Conservation (phyloP, 2,329 filamentous ascomycete species). For the Colletotrichum trifolii region DNA sequence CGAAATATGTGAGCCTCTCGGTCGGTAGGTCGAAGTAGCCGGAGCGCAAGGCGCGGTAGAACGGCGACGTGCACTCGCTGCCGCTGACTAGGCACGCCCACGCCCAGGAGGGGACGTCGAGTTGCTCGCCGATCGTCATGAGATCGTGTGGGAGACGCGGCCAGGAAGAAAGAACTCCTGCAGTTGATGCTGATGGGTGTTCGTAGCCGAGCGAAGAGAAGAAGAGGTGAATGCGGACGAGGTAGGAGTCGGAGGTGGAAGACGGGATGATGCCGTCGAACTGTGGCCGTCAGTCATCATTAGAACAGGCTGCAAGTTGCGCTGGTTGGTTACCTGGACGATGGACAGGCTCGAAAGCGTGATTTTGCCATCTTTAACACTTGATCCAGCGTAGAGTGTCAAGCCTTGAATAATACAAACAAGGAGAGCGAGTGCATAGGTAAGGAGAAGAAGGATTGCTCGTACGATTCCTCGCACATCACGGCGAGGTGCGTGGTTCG, state of each 20-base stretch:
- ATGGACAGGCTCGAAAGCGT: slow-evolving; percentile 22
- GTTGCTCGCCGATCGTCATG: slow-evolving; percentile 17
- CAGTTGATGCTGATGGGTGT: slow-evolving; percentile 21
- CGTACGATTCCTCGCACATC: slow-evolving; percentile 7
- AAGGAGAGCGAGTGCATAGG: background rate
- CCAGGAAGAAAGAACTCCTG: slow-evolving; percentile 9
- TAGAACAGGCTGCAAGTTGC: background rate
- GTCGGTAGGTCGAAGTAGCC: background rate
- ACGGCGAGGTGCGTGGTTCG: too few relatives aligned
- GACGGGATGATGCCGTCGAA: slow-evolving; percentile 34
- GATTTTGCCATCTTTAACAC: background rate
- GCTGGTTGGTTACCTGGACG: slow-evolving; percentile 8
- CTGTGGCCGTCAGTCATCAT: background rate
- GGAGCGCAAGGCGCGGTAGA: slow-evolving; percentile 26
- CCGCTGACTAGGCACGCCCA: slow-evolving; percentile 30
- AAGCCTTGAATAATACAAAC: slow-evolving; percentile 17
- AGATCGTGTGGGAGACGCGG: slow-evolving; percentile 30
- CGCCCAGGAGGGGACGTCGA: slow-evolving; percentile 15
- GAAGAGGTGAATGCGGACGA: slow-evolving; percentile 34
- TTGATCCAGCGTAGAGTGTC: background rate
- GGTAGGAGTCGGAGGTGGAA: slow-evolving; percentile 7
- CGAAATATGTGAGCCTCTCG: background rate
- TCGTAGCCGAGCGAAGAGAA: slow-evolving; percentile 31
- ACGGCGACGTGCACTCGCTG: slow-evolving; percentile 26
- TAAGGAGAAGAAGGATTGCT: slow-evolving; percentile 5